Evolutionary conservation across 2,329 filamentous ascomycete genomes (phyloP).

Genomic region (Aurifilum marmelostoma): DNA sequence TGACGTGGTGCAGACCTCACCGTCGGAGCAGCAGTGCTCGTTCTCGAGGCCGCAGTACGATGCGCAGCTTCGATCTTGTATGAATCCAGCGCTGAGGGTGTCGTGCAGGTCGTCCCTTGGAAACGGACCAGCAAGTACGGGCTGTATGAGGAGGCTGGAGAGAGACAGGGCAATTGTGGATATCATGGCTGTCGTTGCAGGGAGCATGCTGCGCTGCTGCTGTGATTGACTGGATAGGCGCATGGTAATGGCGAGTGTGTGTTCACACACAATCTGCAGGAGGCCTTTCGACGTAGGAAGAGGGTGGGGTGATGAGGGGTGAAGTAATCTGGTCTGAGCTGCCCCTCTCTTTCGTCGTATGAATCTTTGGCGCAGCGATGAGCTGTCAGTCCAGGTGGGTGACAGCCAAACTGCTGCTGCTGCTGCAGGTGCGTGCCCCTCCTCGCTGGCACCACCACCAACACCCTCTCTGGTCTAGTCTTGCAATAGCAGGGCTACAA

Average conservation of each 20-base stretch:
- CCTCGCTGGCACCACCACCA: slow-evolving; percentile 26
- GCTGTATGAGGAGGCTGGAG: slow-evolving; percentile 44
- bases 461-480: background rate
- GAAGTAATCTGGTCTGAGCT: background rate
- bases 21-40: slow-evolving; percentile 57
- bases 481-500: background rate
- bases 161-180: slow-evolving; percentile 31
- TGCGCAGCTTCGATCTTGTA: slow-evolving; percentile 54
- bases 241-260: slow-evolving; percentile 21
- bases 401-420: slow-evolving; percentile 21
- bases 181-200: slow-evolving; percentile 12
- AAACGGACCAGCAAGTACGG: slow-evolving; percentile 50
- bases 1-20: slow-evolving; percentile 56
- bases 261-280: slow-evolving; percentile 2
- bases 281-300: background rate
- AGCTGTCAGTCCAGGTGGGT: slow-evolving; percentile 10
- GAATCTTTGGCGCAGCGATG: slow-evolving; percentile 1
- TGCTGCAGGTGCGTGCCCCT: slow-evolving; percentile 24
- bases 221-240: slow-evolving; percentile 8
- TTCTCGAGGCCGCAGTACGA: slow-evolving; percentile 58
- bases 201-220: slow-evolving; percentile 6
- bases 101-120: slow-evolving; percentile 55
- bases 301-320: background rate
- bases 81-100: slow-evolving; percentile 50
- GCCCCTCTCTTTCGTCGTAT: background rate